Conservation (phyloP, 2,329 filamentous ascomycete genomes). For the Epichloe elymi region DNA sequence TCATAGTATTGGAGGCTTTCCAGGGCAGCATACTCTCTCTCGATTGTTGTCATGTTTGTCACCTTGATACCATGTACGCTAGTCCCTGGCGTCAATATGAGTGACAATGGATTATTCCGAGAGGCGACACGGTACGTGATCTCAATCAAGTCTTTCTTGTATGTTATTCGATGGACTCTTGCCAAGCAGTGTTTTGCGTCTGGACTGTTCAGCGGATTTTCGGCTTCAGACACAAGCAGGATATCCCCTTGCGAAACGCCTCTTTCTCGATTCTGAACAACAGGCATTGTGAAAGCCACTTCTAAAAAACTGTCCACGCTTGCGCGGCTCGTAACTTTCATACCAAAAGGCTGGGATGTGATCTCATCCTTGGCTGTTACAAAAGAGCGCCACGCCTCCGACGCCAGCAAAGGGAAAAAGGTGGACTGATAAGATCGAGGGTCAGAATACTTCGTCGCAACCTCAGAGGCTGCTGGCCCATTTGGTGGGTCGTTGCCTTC, state of each 20-base stretch:
- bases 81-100: slow-evolving; percentile 53
- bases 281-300: slow-evolving; percentile 70
- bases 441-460: slow-evolving; percentile 65
- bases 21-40: slow-evolving; percentile 87
- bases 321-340: slow-evolving; percentile 77
- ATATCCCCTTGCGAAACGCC: slow-evolving; percentile 76
- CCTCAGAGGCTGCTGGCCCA: slow-evolving; percentile 57
- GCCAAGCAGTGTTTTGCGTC: slow-evolving; percentile 71
- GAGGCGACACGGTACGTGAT: slow-evolving; percentile 75
- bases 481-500: slow-evolving; percentile 74
- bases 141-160: slow-evolving; percentile 71
- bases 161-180: slow-evolving; percentile 64
- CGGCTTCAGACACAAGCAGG: slow-evolving; percentile 65
- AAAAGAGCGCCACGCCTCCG: slow-evolving; percentile 95
- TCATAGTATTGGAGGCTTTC: slow-evolving; percentile 92
- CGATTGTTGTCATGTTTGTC: slow-evolving; percentile 84
- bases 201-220: slow-evolving; percentile 53
- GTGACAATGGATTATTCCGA: slow-evolving; percentile 45
- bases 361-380: slow-evolving; percentile 81
- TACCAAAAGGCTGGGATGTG: slow-evolving; percentile 65
- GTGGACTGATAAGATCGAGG: slow-evolving; percentile 73
- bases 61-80: slow-evolving; percentile 68
- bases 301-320: slow-evolving; percentile 90
- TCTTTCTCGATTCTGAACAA: slow-evolving; percentile 55
- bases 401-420: slow-evolving; percentile 78